Evolutionary conservation across 2,329 filamentous ascomycete species (phyloP).

Genomic region (Sarocladium kiliense): DNA sequence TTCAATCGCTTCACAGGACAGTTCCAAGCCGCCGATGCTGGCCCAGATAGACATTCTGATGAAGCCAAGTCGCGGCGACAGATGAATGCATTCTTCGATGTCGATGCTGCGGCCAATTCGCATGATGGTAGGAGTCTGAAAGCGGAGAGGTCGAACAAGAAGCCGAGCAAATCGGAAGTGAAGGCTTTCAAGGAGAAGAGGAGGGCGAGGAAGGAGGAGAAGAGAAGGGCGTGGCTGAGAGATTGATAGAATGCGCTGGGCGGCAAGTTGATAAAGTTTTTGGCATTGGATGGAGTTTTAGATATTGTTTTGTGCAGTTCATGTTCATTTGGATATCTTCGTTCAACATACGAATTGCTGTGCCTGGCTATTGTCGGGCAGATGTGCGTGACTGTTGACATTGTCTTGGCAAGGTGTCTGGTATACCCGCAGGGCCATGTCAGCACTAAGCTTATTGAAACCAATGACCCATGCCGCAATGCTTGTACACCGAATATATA

Average conservation of each 20-base stretch:
- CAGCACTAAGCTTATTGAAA: too few species aligned
- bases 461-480: too few species aligned
- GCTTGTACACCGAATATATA: too few species aligned
- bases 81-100: slow-evolving; percentile 93
- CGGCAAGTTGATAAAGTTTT: background rate
- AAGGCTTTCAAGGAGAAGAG: slow-evolving; percentile 91
- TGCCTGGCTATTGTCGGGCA: too few species aligned
- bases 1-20: slow-evolving; percentile 90
- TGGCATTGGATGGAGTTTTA: background rate
- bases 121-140: slow-evolving; percentile 89
- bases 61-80: slow-evolving; percentile 83
- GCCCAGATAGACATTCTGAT: slow-evolving; percentile 74
- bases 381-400: too few species aligned
- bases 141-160: slow-evolving; percentile 82
- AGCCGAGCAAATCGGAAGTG: slow-evolving; percentile 77
- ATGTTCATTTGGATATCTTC: too few species aligned
- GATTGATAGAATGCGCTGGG: slow-evolving; percentile 50
- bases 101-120: slow-evolving; percentile 85
- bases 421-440: too few species aligned
- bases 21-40: slow-evolving; percentile 65
- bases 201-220: slow-evolving; percentile 87
- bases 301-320: too few species aligned
- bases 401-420: too few species aligned
- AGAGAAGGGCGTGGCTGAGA: slow-evolving; percentile 81
- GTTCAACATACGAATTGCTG: too few species aligned